Conservation (phyloP, 768 basidiomycete species). For the Epithele typhae region DNA sequence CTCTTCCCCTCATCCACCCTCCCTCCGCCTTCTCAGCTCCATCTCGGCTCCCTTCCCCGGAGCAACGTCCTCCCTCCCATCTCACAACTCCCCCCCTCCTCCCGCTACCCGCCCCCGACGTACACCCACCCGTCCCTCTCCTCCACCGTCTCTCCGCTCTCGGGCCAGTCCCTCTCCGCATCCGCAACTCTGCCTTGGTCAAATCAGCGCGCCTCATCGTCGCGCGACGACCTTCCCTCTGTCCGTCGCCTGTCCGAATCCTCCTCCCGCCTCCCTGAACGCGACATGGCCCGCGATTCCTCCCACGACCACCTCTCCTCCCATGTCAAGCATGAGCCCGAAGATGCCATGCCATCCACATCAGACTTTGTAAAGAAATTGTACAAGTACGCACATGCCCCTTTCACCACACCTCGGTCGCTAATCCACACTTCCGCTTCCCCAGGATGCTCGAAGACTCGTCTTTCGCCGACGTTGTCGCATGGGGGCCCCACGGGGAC, state of each 20-base stretch:
- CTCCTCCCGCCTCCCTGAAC: constrained; percentile 13
- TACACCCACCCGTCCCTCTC: constrained; percentile 32
- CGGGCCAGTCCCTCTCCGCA: constrained; percentile 23
- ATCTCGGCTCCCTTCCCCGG: constrained; percentile 31
- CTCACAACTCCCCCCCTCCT: constrained; percentile 24
- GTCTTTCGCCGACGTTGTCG: constrained; percentile 65
- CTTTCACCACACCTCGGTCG: background rate
- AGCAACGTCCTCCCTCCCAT: constrained; percentile 40
- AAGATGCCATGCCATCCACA: constrained; percentile 82
- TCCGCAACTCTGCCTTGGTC: constrained; percentile 28
- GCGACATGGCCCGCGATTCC: constrained; percentile 22
- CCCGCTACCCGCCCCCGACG: constrained; percentile 30
- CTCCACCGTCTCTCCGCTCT: constrained; percentile 24
- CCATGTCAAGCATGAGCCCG: constrained; percentile 35
- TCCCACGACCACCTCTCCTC: constrained; percentile 11
- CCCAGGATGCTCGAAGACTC: constrained; percentile 85
- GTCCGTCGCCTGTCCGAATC: constrained; percentile 23
- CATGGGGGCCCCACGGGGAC: constrained; percentile 81
- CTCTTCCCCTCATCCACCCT: constrained; percentile 41
- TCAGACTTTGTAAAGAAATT: constrained; percentile 94
- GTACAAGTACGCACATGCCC: constrained; percentile 65
- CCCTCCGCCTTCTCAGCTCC: constrained; percentile 40
- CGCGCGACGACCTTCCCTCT: constrained; percentile 30
- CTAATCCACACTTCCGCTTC: background rate
- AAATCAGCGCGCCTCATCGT: constrained; percentile 28